phyloP scores from a whole-genome alignment of 192 early-diverging fungal species.

The Haplosporangium gracile region DNA sequence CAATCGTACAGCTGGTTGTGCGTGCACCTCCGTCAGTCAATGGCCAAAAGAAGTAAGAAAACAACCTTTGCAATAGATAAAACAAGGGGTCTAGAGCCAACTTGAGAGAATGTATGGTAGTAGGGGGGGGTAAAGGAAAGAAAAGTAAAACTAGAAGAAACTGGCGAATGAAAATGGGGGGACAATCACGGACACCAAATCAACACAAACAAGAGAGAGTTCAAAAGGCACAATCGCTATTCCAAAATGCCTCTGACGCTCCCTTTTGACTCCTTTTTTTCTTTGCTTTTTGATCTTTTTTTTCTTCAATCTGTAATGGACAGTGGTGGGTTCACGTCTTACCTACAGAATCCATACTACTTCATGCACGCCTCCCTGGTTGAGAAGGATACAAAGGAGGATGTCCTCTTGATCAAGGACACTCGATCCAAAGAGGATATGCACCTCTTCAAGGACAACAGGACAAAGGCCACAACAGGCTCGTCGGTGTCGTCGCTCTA shows the following conservation, averaged over 20 bases:
- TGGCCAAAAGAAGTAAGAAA: constrained; percentile 29
- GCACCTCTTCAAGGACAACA: constrained; percentile 90
- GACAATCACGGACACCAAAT: background rate
- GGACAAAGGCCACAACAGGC: constrained; percentile 88
- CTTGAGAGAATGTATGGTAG: background rate
- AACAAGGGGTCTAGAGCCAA: background rate
- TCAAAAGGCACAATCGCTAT: background rate
- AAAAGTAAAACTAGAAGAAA: background rate
- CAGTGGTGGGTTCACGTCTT: constrained; percentile 49
- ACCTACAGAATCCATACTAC: constrained; percentile 91
- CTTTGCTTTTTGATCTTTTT: background rate
- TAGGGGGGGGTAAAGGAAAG: background rate
- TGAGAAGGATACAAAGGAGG: constrained; percentile 83
- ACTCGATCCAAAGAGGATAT: constrained; percentile 86
- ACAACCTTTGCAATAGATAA: too few species aligned
- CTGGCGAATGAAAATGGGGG: background rate
- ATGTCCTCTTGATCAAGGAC: constrained; percentile 91
- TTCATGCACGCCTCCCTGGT: constrained; percentile 97
- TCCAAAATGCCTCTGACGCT: background rate
- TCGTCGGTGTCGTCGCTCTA: constrained; percentile 95
- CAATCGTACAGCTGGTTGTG: constrained; percentile 72
- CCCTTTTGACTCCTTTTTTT: background rate
- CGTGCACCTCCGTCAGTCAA: constrained; percentile 21
- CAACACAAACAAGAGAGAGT: background rate
- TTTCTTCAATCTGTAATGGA: background rate